Conservation (phyloP, 2,329 filamentous ascomycete species). For the Westerdykella sp. region DNA sequence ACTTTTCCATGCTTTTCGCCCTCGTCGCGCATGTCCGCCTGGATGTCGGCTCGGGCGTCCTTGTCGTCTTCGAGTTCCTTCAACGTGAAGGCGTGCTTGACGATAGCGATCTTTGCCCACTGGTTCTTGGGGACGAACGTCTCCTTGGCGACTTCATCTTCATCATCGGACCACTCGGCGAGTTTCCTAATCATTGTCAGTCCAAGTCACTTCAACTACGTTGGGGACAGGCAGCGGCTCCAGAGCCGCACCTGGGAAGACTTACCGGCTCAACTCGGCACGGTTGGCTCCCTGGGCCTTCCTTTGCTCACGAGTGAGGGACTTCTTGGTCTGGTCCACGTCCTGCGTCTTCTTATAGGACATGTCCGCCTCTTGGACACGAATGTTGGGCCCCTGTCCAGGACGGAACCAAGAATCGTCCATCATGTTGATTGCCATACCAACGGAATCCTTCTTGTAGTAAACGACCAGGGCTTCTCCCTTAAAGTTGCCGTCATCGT, state of each 20-base stretch:
- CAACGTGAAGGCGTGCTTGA: constrained; percentile 91
- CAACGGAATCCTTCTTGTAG: constrained; percentile 90
- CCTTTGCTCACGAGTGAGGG: constrained; percentile 61
- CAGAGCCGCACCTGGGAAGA: neutral
- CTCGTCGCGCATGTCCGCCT: constrained; percentile 88
- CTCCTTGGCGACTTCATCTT: constrained; percentile 49
- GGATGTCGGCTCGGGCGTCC: constrained; percentile 78
- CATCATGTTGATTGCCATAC: constrained; percentile 72
- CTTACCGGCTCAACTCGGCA: constrained; percentile 69
- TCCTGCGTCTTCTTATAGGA: constrained; percentile 88
- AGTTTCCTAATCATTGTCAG: constrained; percentile 57
- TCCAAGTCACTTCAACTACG: neutral
- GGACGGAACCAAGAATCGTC: constrained; percentile 79
- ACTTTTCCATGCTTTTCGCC: constrained; percentile 80
- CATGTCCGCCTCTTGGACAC: constrained; percentile 75
- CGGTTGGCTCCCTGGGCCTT: constrained; percentile 88
- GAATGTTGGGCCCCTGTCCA: constrained; percentile 52
- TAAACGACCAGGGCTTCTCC: constrained; percentile 91
- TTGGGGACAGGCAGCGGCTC: neutral
- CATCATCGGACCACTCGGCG: constrained; percentile 92
- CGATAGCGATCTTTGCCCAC: constrained; percentile 75
- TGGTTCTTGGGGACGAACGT: constrained; percentile 43
- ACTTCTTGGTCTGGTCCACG: constrained; percentile 41
- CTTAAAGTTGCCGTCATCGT: constrained; percentile 79
- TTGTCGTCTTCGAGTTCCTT: constrained; percentile 80